Percentiles rank a stretch among this genome's conserved stretches.
These are phyloP conservation scores for Paracoccidioides brasiliensis DNA, from an alignment of 2,329 filamentous ascomycete genomes.

Conservation along the genomic window DNA sequence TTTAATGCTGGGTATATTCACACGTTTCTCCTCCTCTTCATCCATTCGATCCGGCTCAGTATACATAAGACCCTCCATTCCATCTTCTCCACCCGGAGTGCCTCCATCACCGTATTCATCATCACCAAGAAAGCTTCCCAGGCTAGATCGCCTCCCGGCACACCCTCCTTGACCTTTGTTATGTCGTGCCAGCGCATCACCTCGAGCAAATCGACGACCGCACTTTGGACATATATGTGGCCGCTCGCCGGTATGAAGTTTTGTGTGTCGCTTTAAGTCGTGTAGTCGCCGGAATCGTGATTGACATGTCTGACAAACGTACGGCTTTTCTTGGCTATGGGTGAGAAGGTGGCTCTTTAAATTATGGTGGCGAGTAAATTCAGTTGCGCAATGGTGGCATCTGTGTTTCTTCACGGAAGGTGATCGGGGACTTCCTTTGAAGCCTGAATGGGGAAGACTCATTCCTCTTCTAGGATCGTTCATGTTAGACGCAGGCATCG, in stretches of 20 bases:
- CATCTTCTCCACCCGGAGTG: conserved; percentile 38
- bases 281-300: conserved; percentile 86
- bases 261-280: conserved; percentile 89
- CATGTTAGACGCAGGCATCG: conserved; percentile 35
- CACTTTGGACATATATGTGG: conserved; percentile 93
- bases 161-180: conserved; percentile 93
- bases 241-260: conserved; percentile 91
- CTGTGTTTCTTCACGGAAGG: conserved; percentile 82
- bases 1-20: conserved; percentile 57
- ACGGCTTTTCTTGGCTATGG: conserved; percentile 97
- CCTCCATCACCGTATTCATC: conserved; percentile 48
- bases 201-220: conserved; percentile 84
- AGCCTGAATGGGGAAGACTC: conserved; percentile 45
- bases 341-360: conserved; percentile 94
- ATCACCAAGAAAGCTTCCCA: conserved; percentile 67
- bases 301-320: conserved; percentile 83
- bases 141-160: conserved; percentile 76
- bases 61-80: conserved; percentile 53
- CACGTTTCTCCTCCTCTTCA: conserved; percentile 35
- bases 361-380: conserved; percentile 95
- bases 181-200: conserved; percentile 86
- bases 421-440: conserved; percentile 49
- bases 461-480: conserved; percentile 44
- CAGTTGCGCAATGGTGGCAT: conserved; percentile 90
- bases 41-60: conserved; percentile 38